Percentiles rank a stretch among this genome's conserved stretches.
phyloP scores from a whole-genome alignment of 441 rosid genomes.

The Corymbia citriodora region DNA sequence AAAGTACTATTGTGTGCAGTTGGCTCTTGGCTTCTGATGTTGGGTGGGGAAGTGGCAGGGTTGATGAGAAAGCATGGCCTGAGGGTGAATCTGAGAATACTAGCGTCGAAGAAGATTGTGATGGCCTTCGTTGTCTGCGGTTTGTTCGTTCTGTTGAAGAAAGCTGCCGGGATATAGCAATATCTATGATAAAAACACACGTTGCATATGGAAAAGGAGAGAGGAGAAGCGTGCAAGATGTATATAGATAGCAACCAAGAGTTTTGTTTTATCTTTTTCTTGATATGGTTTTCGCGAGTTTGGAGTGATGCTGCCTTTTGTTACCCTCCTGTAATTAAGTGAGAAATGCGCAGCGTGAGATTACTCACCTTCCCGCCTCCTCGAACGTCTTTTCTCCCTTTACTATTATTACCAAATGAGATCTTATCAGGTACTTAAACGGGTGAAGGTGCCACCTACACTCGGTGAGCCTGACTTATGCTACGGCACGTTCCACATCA shows the following conservation, averaged over 20 bases:
- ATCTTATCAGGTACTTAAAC: neutral
- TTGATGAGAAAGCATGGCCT: conserved; percentile 61
- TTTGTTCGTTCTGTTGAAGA: conserved; percentile 43
- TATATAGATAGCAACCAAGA: neutral
- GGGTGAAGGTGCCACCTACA: neutral
- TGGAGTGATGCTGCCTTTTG: neutral
- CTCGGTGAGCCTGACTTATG: neutral
- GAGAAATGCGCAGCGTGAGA: neutral
- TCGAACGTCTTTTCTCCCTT: neutral
- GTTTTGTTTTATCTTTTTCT: neutral
- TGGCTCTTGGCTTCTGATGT: conserved; percentile 37
- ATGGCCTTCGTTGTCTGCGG: conserved; percentile 32
- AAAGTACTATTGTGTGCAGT: conserved; percentile 32
- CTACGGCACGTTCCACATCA: neutral
- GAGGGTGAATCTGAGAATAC: conserved; percentile 64
- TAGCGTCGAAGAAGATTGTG: conserved; percentile 79
- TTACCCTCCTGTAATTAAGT: neutral
- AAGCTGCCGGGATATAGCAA: neutral
- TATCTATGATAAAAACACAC: neutral
- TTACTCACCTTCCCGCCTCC: neutral
- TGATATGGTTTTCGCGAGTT: neutral
- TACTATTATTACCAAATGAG: neutral
- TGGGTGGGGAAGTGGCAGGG: conserved; percentile 22
- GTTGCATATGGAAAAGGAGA: neutral
- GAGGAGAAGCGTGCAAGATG: neutral